Evolutionary conservation across 441 rosid species (phyloP).

Genomic region (Euphorbia corollata): DNA sequence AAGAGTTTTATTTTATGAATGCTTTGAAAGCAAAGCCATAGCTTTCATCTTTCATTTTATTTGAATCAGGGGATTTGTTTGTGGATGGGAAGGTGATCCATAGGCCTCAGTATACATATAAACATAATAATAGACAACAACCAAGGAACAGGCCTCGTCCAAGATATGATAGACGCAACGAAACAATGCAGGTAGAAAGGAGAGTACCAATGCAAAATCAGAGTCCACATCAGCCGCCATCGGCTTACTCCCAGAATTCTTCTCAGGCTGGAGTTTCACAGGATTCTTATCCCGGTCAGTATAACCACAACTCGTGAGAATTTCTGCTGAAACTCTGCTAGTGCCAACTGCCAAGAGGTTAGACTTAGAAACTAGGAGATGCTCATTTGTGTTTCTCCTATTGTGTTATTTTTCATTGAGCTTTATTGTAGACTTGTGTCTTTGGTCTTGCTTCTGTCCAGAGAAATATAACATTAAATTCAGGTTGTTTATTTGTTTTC

Average conservation of each 20-base stretch:
- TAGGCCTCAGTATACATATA: slow-evolving; percentile 66
- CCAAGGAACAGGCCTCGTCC: slow-evolving; percentile 52
- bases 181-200: slow-evolving; percentile 65
- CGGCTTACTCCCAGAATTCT: slow-evolving; percentile 20
- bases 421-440: slow-evolving; percentile 4
- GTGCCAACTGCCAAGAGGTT: background rate
- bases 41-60: slow-evolving; percentile 4
- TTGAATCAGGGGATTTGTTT: slow-evolving; percentile 63
- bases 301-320: slow-evolving; percentile 9
- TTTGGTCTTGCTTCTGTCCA: slow-evolving; percentile 1
- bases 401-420: background rate
- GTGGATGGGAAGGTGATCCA: slow-evolving; percentile 82
- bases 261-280: slow-evolving; percentile 21
- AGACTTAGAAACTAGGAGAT: background rate
- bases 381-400: background rate
- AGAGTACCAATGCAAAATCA: slow-evolving; percentile 40
- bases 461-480: slow-evolving; percentile 7
- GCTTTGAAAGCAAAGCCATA: background rate
- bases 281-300: slow-evolving; percentile 18
- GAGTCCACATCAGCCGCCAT: slow-evolving; percentile 20
- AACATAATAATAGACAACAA: slow-evolving; percentile 40
- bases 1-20: background rate
- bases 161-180: slow-evolving; percentile 64
- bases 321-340: background rate
- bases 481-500: background rate